phyloP scores from a whole-genome alignment of 768 basidiomycete species.

The Podaxis pistillaris region DNA sequence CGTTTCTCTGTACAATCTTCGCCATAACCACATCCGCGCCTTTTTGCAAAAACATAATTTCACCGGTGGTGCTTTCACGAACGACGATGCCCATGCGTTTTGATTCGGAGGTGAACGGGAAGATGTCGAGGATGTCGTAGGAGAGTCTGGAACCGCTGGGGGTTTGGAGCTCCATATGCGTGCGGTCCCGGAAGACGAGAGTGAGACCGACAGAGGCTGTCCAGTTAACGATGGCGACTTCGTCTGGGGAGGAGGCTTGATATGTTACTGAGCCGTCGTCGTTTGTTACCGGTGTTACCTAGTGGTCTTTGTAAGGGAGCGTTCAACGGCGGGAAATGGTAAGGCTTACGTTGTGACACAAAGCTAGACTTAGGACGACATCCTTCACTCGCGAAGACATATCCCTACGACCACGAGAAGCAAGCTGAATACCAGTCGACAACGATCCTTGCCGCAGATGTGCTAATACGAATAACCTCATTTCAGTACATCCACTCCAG shows the following conservation, averaged over 20 bases:
- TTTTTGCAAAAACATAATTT: slow-evolving; percentile 91
- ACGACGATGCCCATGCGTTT: slow-evolving; percentile 99
- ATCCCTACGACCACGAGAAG: slow-evolving; percentile 84
- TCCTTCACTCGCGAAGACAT: slow-evolving; percentile 94
- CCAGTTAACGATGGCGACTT: slow-evolving; percentile 98
- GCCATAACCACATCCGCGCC: slow-evolving; percentile 99
- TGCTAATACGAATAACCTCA: slow-evolving; percentile 18
- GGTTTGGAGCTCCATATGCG: slow-evolving; percentile 80
- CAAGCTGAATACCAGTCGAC: slow-evolving; percentile 78
- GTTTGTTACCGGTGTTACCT: slow-evolving; percentile 95
- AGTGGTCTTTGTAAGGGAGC: neutral
- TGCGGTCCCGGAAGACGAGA: slow-evolving; percentile 86
- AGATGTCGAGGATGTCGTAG: slow-evolving; percentile 90
- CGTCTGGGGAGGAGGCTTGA: slow-evolving; percentile 98
- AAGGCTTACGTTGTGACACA: slow-evolving; percentile 88
- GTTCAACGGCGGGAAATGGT: neutral
- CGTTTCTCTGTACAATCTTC: slow-evolving; percentile 91
- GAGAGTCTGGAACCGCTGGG: slow-evolving; percentile 60
- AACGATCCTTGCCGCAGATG: slow-evolving; percentile 56
- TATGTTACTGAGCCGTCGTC: slow-evolving; percentile 95
- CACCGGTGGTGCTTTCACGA: slow-evolving; percentile 69
- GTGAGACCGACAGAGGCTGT: slow-evolving; percentile 93
- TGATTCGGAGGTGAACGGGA: slow-evolving; percentile 98
- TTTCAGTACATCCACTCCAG: neutral
- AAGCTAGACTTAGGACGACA: slow-evolving; percentile 87